Conservation (phyloP, 2,329 filamentous ascomycete genomes). For the Cladosporium sp. region DNA sequence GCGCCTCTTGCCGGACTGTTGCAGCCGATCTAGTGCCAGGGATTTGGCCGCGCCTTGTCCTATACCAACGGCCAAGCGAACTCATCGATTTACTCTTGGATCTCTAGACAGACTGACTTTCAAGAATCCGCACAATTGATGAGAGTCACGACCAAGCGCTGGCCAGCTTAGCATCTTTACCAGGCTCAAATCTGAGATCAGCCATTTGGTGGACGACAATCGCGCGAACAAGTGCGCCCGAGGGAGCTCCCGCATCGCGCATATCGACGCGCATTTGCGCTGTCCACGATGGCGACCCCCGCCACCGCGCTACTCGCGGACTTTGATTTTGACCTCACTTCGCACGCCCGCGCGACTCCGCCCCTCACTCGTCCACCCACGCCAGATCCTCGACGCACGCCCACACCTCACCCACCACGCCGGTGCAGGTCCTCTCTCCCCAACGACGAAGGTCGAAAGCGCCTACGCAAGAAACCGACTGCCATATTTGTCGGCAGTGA, state of each 20-base stretch:
- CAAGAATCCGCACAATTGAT: no score
- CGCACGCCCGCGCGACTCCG: not conserved
- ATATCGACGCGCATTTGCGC: not conserved
- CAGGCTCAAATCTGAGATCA: not conserved
- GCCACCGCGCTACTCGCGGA: constrained; percentile 5
- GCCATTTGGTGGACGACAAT: not conserved
- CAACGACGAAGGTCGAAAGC: not conserved
- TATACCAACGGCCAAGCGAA: no score
- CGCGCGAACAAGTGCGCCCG: not conserved
- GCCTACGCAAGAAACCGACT: constrained; percentile 10
- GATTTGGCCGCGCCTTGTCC: no score
- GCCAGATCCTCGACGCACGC: constrained; percentile 11
- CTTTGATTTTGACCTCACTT: constrained; percentile 10
- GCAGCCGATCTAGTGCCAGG: no score
- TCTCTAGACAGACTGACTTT: no score
- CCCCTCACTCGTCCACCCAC: constrained; percentile 3
- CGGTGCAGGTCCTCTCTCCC: not conserved
- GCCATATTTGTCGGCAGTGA: constrained; percentile 8
- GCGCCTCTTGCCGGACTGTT: no score
- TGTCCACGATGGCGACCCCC: constrained; percentile 4
- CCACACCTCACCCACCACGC: constrained; percentile 4
- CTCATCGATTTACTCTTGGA: no score
- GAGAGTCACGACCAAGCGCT: not conserved
- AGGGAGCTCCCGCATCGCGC: not conserved
- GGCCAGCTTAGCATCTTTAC: not conserved